Conservation (phyloP, 2,329 filamentous ascomycete species). For the Xylariaceae sp. region DNA sequence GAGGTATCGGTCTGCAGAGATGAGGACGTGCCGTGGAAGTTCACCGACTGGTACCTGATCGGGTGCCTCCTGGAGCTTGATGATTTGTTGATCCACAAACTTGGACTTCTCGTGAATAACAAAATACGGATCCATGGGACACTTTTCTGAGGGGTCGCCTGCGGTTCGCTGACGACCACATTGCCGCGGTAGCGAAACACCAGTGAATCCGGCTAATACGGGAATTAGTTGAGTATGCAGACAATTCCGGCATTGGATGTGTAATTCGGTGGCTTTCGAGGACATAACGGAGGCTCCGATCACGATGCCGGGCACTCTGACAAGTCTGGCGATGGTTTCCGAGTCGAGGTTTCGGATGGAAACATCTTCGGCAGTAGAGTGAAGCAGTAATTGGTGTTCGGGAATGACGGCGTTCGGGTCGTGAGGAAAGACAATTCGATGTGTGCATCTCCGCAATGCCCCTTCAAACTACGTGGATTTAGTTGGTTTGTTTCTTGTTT, state of each 20-base stretch:
- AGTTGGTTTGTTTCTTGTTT: conserved; percentile 18
- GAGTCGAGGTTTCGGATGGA: conserved; percentile 95
- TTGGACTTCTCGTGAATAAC: conserved; percentile 91
- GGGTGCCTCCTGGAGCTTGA: conserved; percentile 96
- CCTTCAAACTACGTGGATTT: conserved; percentile 72
- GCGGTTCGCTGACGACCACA: conserved; percentile 68
- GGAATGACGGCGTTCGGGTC: conserved; percentile 70
- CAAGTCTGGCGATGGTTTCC: conserved; percentile 89
- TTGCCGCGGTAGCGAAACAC: conserved; percentile 78
- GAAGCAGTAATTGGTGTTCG: conserved; percentile 90
- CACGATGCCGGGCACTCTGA: conserved; percentile 94
- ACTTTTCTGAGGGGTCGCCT: conserved; percentile 72
- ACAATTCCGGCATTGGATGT: conserved; percentile 88
- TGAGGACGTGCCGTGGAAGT: conserved; percentile 88
- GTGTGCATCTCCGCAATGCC: conserved; percentile 87
- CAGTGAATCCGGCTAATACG: conserved; percentile 83
- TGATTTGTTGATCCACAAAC: conserved; percentile 97
- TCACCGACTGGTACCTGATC: conserved; percentile 98
- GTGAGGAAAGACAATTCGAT: conserved; percentile 87
- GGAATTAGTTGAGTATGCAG: conserved; percentile 69
- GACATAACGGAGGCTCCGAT: conserved; percentile 97
- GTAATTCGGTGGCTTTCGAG: conserved; percentile 86
- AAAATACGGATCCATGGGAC: conserved; percentile 93
- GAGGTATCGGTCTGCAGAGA: conserved; percentile 94
- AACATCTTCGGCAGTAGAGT: conserved; percentile 87